Evolutionary conservation across 768 basidiomycete species (phyloP), one percentile per base, ranked within the genome.

Genomic region (Tylopilus plumbeoviolaceoides): DNA sequence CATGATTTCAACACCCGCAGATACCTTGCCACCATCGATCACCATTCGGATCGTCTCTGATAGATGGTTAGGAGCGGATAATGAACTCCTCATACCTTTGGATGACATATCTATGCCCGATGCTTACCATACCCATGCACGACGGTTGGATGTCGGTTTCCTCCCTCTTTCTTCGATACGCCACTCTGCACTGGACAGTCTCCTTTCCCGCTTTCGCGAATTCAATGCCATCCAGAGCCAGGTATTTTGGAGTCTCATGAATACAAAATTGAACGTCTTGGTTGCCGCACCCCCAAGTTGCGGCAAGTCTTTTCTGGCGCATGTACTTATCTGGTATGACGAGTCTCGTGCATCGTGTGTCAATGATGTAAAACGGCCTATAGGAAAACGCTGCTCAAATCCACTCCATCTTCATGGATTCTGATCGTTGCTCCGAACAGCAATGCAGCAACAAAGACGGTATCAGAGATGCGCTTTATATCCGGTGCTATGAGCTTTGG

Each of bases 191-290:
- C 64, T 89, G 4, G 68, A 73, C 18, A 53, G 76, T 2, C 78
- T 86, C 25, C 66, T 75, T 14, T 63, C 69, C 3, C 75, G 71
- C 41, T 56, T 87, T 25, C 73, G 71, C 21, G 76, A 78, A 28
- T 77, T 98, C 65, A 97, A 93, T 61, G 81, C 84, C 1, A 83
- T 97, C 2, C 97, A 99, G 64, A 91, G 89, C 0, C 95, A 98
- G 57, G 74, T 81, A 7, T 90, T 89, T 67, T 98, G 95, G 91
- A 82, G 83, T 38, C 60, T 89, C 15, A 71, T 85, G 47, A 81
- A 85, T 62, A 87, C 90, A 4, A 73, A 75, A 38, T 66, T 73
- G 31, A 89, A 94, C 63, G 68, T 83, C 3, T 70, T 98, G 28
- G 59, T 97, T 11, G 88, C 85, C 59, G 89, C 85, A 1, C 94